These are phyloP conservation scores for Vaucheria bursata DNA, from an alignment of 352 stramenopile genomes.

Conservation along the genomic window DNA sequence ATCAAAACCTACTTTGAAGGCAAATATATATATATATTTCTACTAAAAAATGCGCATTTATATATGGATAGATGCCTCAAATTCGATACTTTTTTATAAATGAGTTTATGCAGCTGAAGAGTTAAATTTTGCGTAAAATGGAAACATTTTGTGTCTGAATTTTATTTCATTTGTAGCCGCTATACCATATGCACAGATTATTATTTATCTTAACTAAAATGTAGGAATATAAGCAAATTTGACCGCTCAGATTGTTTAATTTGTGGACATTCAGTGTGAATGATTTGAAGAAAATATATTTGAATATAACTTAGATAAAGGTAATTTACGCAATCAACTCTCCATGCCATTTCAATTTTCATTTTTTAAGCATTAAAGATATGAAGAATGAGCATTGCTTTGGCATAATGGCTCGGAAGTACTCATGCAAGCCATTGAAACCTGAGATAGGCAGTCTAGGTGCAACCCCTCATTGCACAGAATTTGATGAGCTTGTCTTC, in stretches of 20 bases:
- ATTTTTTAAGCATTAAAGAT: conserved; percentile 34
- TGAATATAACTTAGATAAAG: not conserved
- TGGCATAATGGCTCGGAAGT: conserved; percentile 11
- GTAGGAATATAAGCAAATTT: not conserved
- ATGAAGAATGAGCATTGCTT: conserved; percentile 34
- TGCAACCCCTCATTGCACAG: conserved; percentile 19
- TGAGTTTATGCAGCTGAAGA: not conserved
- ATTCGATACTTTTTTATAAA: not conserved
- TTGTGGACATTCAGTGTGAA: not conserved
- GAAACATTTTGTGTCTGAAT: not conserved
- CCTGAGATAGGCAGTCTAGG: conserved; percentile 20
- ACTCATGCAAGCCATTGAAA: conserved; percentile 19
- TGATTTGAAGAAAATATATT: not conserved
- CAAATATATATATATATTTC: not conserved
- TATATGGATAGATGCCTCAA: not conserved
- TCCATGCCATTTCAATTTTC: not conserved
- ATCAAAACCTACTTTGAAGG: not conserved
- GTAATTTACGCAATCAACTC: not conserved
- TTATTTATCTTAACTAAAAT: not conserved
- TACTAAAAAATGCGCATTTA: not conserved
- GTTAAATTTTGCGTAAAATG: not conserved
- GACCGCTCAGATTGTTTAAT: too few relatives aligned
- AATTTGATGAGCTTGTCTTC: conserved; percentile 12
- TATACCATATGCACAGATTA: not conserved
- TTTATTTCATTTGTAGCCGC: too few relatives aligned